Evolutionary conservation across 2,329 filamentous ascomycete species (phyloP).

Genomic region (Ophiostoma sp.): DNA sequence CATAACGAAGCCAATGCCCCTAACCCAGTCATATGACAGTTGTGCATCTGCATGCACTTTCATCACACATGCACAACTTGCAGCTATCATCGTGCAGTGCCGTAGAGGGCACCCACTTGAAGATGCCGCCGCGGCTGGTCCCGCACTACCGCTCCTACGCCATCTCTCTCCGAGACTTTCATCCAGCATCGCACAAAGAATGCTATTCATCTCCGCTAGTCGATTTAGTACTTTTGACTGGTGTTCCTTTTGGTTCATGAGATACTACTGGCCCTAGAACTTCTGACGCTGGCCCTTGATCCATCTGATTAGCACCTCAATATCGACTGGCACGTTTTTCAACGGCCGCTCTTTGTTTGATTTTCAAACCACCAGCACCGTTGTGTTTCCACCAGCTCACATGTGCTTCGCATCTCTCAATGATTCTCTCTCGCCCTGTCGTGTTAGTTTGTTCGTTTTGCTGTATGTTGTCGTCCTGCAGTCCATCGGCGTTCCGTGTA

Average conservation of each 20-base stretch:
- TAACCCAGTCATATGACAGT: neutral
- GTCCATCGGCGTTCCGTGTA: neutral
- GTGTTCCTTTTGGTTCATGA: too few relatives aligned
- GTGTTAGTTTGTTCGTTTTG: neutral
- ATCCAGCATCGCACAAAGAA: neutral
- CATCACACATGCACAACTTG: constrained; percentile 4
- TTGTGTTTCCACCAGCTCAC: neutral
- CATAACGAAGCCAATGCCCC: too few relatives aligned
- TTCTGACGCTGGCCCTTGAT: too few relatives aligned
- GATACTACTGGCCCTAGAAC: too few relatives aligned
- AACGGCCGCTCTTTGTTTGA: neutral
- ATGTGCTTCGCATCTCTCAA: neutral
- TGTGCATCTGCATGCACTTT: constrained; percentile 1
- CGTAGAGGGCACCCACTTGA: constrained; percentile 1
- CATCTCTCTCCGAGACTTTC: neutral
- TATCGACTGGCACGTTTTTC: too few relatives aligned
- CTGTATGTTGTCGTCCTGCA: neutral
- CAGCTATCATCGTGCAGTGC: constrained; percentile 3
- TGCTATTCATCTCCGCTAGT: neutral
- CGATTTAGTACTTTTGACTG: too few relatives aligned
- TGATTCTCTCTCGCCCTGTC: neutral
- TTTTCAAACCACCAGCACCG: neutral
- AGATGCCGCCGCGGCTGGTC: constrained; percentile 1
- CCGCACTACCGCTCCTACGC: neutral
- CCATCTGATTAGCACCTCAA: too few relatives aligned